These are phyloP conservation scores for Asterella californica DNA, from an alignment of 225 moss, liverwort and hornwort genomes.

Conservation along the genomic window DNA sequence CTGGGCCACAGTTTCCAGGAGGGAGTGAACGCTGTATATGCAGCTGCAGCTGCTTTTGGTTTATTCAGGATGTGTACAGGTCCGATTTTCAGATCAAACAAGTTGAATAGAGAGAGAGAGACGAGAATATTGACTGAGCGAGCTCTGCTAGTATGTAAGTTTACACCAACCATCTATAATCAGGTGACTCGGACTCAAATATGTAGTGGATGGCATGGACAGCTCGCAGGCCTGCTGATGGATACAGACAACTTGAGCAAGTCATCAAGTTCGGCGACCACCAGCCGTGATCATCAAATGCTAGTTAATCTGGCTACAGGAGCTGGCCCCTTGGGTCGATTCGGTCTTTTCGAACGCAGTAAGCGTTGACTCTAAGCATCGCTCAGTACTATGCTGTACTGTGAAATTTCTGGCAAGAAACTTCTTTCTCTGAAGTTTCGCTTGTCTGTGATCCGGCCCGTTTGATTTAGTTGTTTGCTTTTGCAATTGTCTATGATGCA, in stretches of 20 bases:
- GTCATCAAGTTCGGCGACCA: not conserved
- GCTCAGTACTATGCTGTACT: not conserved
- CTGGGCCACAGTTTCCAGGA: too few species aligned
- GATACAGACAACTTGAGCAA: conserved; percentile 20
- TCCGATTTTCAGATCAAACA: too few species aligned
- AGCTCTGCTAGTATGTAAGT: too few species aligned
- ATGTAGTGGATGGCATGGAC: not conserved
- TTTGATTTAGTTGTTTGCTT: not conserved
- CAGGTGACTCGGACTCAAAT: not conserved
- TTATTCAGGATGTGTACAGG: too few species aligned
- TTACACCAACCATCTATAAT: too few species aligned
- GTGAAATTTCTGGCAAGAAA: not conserved
- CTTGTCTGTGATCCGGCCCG: not conserved
- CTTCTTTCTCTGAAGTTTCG: too few species aligned
- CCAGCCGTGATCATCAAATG: conserved; percentile 18
- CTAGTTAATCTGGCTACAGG: conserved; percentile 7
- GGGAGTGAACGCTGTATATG: too few species aligned
- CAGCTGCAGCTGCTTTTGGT: too few species aligned
- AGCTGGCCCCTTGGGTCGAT: conserved; percentile 14
- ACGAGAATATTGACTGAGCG: too few species aligned
- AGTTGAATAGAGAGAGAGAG: too few species aligned
- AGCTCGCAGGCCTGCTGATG: conserved; percentile 22
- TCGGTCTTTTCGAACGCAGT: conserved; percentile 18
- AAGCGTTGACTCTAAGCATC: not conserved
- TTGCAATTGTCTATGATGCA: not conserved